Percentiles rank a stretch among this genome's conserved stretches.
phyloP scores from a whole-genome alignment of 169 alveolate genomes.

The Cyclospora cayetanensis region DNA sequence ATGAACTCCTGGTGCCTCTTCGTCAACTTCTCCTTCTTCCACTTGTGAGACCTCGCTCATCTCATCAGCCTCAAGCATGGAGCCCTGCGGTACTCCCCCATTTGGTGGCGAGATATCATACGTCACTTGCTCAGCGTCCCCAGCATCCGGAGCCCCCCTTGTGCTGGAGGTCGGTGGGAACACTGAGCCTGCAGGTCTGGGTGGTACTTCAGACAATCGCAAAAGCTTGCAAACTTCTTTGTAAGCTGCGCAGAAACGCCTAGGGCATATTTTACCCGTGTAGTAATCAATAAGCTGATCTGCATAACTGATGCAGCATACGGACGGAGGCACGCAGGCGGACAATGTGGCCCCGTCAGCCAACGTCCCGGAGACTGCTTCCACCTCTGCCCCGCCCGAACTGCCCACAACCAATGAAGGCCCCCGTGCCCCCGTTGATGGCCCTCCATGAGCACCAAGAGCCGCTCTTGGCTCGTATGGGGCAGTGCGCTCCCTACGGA shows the following conservation, averaged over 20 bases:
- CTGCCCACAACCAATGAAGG: neutral
- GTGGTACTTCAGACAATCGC: constrained; percentile 19
- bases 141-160: neutral
- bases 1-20: constrained; percentile 13
- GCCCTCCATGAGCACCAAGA: constrained; percentile 12
- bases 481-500: constrained; percentile 54
- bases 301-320: constrained; percentile 48
- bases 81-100: neutral
- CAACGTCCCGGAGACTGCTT: constrained; percentile 3
- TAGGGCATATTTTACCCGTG: constrained; percentile 53
- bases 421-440: neutral
- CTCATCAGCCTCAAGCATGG: constrained; percentile 32
- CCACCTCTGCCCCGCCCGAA: neutral
- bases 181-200: constrained; percentile 5
- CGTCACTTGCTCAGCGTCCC: neutral
- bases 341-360: neutral
- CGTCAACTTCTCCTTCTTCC: constrained; percentile 55
- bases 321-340: constrained; percentile 3
- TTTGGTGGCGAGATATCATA: neutral
- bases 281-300: constrained; percentile 50
- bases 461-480: constrained; percentile 42
- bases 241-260: constrained; percentile 62
- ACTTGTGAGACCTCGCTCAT: constrained; percentile 55
- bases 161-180: neutral
- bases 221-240: constrained; percentile 57